Percentiles rank a stretch among this genome's conserved stretches.
Evolutionary conservation across 1,139 yeast species (phyloP).

Genomic region (Geotrichum citri-aurantii): DNA sequence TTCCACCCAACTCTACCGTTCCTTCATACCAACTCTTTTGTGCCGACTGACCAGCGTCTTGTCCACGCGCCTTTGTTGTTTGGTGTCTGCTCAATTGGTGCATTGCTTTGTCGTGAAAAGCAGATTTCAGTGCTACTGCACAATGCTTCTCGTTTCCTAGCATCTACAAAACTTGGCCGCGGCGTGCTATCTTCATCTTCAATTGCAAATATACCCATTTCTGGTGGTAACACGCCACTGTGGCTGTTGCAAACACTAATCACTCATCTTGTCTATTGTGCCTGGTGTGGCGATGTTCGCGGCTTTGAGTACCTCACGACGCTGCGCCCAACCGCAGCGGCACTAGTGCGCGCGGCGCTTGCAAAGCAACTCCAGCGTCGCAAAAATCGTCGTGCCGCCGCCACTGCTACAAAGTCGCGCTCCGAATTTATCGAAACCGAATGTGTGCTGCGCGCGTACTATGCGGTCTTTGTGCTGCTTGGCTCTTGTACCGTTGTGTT

Average conservation of each 20-base stretch:
- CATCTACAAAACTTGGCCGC: background rate
- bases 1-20: conserved; percentile 37
- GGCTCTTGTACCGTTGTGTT: conserved; percentile 31
- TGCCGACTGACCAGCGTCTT: conserved; percentile 8
- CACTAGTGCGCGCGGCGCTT: conserved; percentile 22
- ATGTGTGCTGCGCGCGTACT: conserved; percentile 31
- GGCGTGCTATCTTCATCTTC: background rate
- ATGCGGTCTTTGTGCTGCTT: conserved; percentile 30
- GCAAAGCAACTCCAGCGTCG: conserved; percentile 14
- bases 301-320: conserved; percentile 31
- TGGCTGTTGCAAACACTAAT: conserved; percentile 34
- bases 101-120: conserved; percentile 31
- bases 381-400: conserved; percentile 1
- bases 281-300: conserved; percentile 34
- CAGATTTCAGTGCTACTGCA: conserved; percentile 31
- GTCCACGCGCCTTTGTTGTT: conserved; percentile 33
- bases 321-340: conserved; percentile 27
- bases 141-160: conserved; percentile 25
- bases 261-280: conserved; percentile 29
- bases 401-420: background rate
- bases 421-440: conserved; percentile 25
- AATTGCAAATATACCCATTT: conserved; percentile 2
- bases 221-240: conserved; percentile 20
- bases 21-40: conserved; percentile 32
- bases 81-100: conserved; percentile 36